Conservation (phyloP, 2,329 filamentous ascomycete species). For the Trichoderma sp. region DNA sequence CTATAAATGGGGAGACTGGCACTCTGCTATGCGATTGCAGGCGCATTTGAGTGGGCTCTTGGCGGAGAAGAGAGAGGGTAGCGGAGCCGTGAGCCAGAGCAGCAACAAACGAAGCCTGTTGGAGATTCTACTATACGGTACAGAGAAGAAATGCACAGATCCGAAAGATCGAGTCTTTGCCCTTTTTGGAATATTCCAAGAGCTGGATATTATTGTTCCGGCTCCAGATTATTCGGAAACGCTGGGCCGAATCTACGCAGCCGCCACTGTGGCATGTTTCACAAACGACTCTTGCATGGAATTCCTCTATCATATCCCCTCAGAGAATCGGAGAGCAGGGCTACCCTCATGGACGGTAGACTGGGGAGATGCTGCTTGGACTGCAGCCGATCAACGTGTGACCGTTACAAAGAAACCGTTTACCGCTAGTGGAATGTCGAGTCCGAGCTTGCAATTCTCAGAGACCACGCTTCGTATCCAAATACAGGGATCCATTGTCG, state of each 20-base stretch:
- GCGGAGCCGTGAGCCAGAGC: neutral
- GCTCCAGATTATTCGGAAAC: neutral
- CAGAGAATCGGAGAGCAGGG: neutral
- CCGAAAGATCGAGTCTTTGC: neutral
- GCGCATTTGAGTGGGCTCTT: neutral
- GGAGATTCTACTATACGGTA: neutral
- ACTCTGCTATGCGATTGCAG: neutral
- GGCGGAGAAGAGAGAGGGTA: neutral
- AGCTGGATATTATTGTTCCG: neutral
- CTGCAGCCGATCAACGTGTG: neutral
- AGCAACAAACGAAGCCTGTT: neutral
- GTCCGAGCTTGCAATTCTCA: neutral
- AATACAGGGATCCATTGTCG: neutral
- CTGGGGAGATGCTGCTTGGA: neutral
- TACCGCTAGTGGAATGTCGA: neutral
- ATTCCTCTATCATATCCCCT: neutral
- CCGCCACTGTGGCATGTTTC: neutral
- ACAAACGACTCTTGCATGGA: neutral
- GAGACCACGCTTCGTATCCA: slow-evolving; percentile 2
- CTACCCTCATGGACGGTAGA: neutral
- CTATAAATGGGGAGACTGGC: neutral
- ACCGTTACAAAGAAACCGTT: neutral
- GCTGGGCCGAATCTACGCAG: slow-evolving; percentile 6
- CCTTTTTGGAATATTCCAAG: neutral
- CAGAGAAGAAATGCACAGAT: neutral